Percentiles rank a stretch among this genome's conserved stretches.
Conservation (phyloP, 23 red algal genomes). For the Chondrus crispus region DNA sequence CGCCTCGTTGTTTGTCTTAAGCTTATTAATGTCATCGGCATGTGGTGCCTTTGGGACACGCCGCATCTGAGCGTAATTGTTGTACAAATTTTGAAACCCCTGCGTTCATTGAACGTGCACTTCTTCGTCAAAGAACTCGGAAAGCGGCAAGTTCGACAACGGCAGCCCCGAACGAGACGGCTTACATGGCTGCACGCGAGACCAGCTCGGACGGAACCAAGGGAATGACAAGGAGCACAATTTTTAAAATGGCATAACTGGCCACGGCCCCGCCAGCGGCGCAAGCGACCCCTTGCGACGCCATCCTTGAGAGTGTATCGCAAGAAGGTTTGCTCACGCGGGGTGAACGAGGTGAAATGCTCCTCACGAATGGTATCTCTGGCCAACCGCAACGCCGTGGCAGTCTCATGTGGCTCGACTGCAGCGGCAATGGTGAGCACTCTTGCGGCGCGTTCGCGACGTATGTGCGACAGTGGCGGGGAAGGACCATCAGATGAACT, state of each 20-base stretch:
- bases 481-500: neutral
- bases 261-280: slow-evolving; percentile 37
- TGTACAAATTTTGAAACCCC: too few relatives aligned
- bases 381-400: slow-evolving; percentile 12
- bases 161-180: slow-evolving; percentile 15
- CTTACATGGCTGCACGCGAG: slow-evolving; percentile 2
- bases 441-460: slow-evolving; percentile 27
- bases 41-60: too few relatives aligned
- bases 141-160: slow-evolving; percentile 24
- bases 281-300: slow-evolving; percentile 31
- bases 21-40: too few relatives aligned
- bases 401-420: slow-evolving; percentile 30
- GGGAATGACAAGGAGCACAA: slow-evolving; percentile 16
- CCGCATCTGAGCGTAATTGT: too few relatives aligned
- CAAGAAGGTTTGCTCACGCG: slow-evolving; percentile 11
- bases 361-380: neutral
- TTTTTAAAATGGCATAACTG: slow-evolving; percentile 25
- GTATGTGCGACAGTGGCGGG: neutral
- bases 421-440: slow-evolving; percentile 30
- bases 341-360: neutral
- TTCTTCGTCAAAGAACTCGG: neutral
- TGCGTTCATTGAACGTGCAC: neutral
- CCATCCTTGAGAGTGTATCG: slow-evolving; percentile 10
- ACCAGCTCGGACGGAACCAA: neutral
- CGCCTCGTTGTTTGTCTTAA: too few relatives aligned